A percentile compares a stretch with the other conserved stretches of the same genome.
Conservation (phyloP, 176 grass and related monocot genomes). For the Juncus effusus region DNA sequence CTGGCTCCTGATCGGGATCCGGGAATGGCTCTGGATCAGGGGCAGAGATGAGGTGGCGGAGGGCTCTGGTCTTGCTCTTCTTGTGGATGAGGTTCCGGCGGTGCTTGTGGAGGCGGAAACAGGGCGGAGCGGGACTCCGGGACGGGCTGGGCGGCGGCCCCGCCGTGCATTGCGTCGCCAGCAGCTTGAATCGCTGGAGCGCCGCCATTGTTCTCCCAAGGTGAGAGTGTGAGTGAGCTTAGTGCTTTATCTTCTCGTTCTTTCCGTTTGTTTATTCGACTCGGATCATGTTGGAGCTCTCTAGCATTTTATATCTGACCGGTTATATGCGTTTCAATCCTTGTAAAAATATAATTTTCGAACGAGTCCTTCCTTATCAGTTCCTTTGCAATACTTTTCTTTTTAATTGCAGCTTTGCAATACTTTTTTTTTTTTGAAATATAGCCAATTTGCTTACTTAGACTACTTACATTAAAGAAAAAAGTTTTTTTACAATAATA, state of each 20-base stretch:
- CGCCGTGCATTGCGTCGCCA: constrained; percentile 31
- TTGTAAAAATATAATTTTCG: too few species aligned
- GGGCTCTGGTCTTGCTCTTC: constrained; percentile 7
- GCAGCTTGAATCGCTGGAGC: constrained; percentile 33
- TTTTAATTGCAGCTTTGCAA: too few species aligned
- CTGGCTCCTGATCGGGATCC: background rate
- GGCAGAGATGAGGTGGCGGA: constrained; percentile 9
- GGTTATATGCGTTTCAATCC: too few species aligned
- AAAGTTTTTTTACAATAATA: too few species aligned
- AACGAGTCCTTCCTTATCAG: too few species aligned
- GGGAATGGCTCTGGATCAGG: constrained; percentile 12
- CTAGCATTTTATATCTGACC: too few species aligned
- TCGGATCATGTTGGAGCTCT: background rate
- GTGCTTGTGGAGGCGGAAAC: constrained; percentile 11
- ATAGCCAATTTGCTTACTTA: too few species aligned
- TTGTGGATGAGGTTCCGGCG: constrained; percentile 9
- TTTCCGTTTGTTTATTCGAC: background rate
- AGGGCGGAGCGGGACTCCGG: constrained; percentile 25
- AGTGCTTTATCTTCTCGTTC: background rate
- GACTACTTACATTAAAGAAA: too few species aligned
- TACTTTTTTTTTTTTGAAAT: too few species aligned
- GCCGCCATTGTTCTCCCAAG: constrained; percentile 23
- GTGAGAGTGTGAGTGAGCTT: background rate
- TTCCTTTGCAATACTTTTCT: too few species aligned
- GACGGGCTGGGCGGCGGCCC: constrained; percentile 28